Conservation (phyloP, 768 basidiomycete species). For the Termitomyces sp. region DNA sequence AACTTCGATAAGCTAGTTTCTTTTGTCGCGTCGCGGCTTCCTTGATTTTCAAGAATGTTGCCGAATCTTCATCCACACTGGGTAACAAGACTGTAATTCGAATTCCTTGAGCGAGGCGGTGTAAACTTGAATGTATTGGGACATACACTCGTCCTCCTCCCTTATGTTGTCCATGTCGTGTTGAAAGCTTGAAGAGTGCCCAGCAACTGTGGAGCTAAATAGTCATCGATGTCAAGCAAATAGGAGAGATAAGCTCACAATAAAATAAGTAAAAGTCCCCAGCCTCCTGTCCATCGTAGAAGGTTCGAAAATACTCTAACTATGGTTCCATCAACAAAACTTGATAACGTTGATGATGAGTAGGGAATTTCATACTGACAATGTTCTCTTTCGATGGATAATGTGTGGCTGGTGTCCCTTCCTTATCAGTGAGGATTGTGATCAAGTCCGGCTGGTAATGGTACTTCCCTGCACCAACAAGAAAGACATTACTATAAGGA, state of each 20-base stretch:
- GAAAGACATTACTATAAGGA: too few species aligned
- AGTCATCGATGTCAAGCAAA: too few species aligned
- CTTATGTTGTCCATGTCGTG: neutral
- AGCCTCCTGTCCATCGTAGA: neutral
- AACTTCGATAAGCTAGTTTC: neutral
- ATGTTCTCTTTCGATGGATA: neutral
- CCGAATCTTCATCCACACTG: neutral
- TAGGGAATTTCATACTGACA: neutral
- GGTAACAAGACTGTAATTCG: neutral
- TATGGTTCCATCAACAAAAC: neutral
- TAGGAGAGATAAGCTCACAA: neutral
- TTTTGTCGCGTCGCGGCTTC: too few species aligned
- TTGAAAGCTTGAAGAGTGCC: constrained; percentile 3
- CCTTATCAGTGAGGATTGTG: constrained; percentile 2
- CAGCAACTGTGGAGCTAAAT: neutral
- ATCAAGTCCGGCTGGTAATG: neutral
- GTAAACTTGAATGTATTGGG: neutral
- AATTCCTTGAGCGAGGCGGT: neutral
- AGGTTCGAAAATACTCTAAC: neutral
- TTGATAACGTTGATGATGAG: neutral
- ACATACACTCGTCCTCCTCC: constrained; percentile 5
- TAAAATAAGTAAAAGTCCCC: constrained; percentile 1
- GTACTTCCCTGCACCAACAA: neutral
- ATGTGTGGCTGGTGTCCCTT: neutral
- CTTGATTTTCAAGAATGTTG: neutral